Conservation (phyloP, 1,139 yeast genomes). For the Yamadazyma atmosphaerica region DNA sequence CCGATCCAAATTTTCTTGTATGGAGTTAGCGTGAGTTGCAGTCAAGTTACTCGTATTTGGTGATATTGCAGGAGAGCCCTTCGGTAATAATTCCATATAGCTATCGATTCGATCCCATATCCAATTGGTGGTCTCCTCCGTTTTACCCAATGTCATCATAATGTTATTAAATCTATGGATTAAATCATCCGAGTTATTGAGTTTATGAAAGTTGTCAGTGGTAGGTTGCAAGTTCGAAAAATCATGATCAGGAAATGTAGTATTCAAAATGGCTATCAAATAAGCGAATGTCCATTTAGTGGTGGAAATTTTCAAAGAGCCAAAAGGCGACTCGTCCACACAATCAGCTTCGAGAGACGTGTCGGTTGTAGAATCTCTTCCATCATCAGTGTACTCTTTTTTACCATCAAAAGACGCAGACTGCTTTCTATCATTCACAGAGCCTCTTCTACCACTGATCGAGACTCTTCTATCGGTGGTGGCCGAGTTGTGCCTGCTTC, state of each 20-base stretch:
- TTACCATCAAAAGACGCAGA: conserved; percentile 9
- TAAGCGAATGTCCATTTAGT: conserved; percentile 90
- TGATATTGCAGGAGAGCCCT: conserved; percentile 10
- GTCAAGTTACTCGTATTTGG: conserved; percentile 1
- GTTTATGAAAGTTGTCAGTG: conserved; percentile 58
- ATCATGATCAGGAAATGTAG: conserved; percentile 95
- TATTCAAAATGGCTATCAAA: conserved; percentile 83
- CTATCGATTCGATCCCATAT: conserved; percentile 88
- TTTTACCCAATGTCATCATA: conserved; percentile 74
- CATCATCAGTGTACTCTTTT: not conserved
- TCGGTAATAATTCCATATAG: conserved; percentile 69
- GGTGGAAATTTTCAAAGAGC: conserved; percentile 81
- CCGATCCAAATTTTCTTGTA: conserved; percentile 1
- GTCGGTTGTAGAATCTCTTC: conserved; percentile 14
- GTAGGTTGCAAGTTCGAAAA: conserved; percentile 85
- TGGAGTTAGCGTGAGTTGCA: not conserved
- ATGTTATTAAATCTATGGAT: conserved; percentile 78
- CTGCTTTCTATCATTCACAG: conserved; percentile 27
- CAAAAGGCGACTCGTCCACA: conserved; percentile 80
- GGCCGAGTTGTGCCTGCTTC: conserved; percentile 15
- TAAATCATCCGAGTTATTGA: conserved; percentile 53
- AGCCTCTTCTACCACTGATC: conserved; percentile 8
- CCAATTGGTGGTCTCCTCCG: conserved; percentile 52
- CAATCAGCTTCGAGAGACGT: conserved; percentile 23
- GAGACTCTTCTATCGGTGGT: conserved; percentile 3